Base-by-base conservation (phyloP, 2,329 filamentous ascomycete genomes). In the Xylaria polymorpha region DNA sequence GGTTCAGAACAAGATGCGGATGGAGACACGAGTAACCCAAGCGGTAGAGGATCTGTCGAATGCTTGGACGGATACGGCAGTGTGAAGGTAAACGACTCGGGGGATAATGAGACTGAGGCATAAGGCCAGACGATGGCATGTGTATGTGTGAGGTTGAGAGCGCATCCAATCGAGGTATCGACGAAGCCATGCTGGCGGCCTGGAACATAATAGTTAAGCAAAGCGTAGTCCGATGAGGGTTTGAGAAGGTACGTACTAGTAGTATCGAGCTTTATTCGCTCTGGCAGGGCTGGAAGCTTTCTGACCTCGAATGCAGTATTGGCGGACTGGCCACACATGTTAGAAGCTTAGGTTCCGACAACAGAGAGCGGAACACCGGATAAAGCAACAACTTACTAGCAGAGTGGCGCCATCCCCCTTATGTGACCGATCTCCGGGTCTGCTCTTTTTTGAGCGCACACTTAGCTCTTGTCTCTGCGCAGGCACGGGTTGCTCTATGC, bases 51-150 rank as follows among this genome's bases (percentile, higher is more conserved):
- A 67, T 95, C 92, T 70, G 85, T 86, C 35, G 86, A 81, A 68
- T 88, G 84, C 79, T 89, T 91, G 32, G 90, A 89, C 14, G 89
- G 86, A 72, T 93, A 90, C 1, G 94, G 93, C 25, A 98, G 86
- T 29, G 91, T 88, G 76, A 99, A 93, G 10, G 88, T 90, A 74
- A 94, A 92, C 29, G 94, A 91, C 78, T 95, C 91, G 76, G 92
- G 90, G 0, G 91, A 91, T 61, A 88, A 83, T 41, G 87, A 86
- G 29, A 87, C 85, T n/a, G 86, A 85, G 35, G 89, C 89, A 81
- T 98, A 98, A 18, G 93, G 91, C 96, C 96, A 99, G 59, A 97
- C 89, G 70, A 97, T 87, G 74, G 94, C 96, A 77, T 94, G 90
- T 8, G 91, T 90, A 73, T 91, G 89, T 9, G 93, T 97, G 65